These are phyloP conservation scores for Hirsutella minnesotensis DNA, from an alignment of 2,329 filamentous ascomycete genomes.

Conservation along the genomic window DNA sequence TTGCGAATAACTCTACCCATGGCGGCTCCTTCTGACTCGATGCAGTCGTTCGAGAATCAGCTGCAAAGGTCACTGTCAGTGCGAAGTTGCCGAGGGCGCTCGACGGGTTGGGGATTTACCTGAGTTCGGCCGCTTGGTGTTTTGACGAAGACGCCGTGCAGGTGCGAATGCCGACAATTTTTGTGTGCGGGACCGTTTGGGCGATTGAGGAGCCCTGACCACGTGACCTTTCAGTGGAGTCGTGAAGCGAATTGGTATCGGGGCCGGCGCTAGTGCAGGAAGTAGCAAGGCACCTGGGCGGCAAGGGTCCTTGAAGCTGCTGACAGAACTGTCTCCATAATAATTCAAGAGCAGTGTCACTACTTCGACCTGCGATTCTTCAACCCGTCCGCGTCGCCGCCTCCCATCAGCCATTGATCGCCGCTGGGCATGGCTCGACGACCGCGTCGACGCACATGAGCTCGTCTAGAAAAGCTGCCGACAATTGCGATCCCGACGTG, in stretches of 20 bases:
- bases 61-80: slow-evolving; percentile 6
- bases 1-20: slow-evolving; percentile 55
- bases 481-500: too few species aligned
- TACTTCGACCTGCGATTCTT: too few species aligned
- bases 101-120: slow-evolving; percentile 18
- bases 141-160: slow-evolving; percentile 20
- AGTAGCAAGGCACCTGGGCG: too few species aligned
- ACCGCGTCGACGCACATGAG: too few species aligned
- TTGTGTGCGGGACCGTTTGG: slow-evolving; percentile 21
- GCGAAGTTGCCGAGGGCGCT: slow-evolving; percentile 5
- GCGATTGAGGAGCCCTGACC: slow-evolving; percentile 20
- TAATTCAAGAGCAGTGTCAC: not conserved
- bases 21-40: slow-evolving; percentile 23
- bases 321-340: not conserved
- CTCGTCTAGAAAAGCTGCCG: too few species aligned
- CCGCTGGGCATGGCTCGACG: too few species aligned
- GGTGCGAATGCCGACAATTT: slow-evolving; percentile 17
- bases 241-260: slow-evolving; percentile 2
- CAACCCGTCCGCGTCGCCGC: too few species aligned
- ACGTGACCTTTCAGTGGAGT: slow-evolving; percentile 16
- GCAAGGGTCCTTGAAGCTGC: not conserved
- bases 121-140: slow-evolving; percentile 29
- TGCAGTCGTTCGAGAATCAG: slow-evolving; percentile 21
- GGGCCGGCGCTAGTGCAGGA: not conserved
- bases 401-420: too few species aligned